These are phyloP conservation scores for Pyricularia sp. DNA, from an alignment of 2,329 filamentous ascomycete genomes.

Conservation along the genomic window DNA sequence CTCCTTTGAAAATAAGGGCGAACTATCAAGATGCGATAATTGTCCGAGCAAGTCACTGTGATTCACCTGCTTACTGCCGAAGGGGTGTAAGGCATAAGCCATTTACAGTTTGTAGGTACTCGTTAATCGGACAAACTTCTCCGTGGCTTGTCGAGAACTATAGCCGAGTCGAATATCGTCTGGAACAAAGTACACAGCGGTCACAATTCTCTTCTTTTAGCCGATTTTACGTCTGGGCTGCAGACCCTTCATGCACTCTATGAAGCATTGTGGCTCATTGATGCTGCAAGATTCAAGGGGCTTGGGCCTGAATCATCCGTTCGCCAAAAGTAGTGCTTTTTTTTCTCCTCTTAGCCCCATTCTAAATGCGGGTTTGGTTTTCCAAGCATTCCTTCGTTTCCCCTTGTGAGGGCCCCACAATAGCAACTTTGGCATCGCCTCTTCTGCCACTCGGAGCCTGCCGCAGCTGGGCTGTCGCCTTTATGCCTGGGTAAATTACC, in stretches of 20 bases:
- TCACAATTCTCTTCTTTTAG: neutral
- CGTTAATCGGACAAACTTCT: neutral
- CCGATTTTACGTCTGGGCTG: neutral
- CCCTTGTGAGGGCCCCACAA: neutral
- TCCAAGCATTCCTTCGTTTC: neutral
- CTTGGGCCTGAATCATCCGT: neutral
- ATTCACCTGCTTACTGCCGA: neutral
- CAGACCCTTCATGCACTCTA: neutral
- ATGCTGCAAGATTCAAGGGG: conserved; percentile 1
- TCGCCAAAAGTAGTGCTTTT: neutral
- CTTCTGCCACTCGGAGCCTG: neutral
- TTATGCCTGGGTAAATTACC: neutral
- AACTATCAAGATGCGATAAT: neutral
- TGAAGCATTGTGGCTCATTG: neutral
- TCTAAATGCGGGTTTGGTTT: neutral
- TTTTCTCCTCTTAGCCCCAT: neutral
- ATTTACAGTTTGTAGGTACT: neutral
- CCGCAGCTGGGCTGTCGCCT: neutral
- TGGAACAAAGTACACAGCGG: neutral
- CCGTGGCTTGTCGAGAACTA: neutral
- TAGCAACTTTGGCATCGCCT: neutral
- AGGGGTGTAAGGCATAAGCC: neutral
- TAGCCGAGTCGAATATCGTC: neutral
- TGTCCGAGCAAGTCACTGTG: neutral
- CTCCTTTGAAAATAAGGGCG: neutral